phyloP scores from a whole-genome alignment of 176 grass and related monocot species.

The Triticum aestivum region DNA sequence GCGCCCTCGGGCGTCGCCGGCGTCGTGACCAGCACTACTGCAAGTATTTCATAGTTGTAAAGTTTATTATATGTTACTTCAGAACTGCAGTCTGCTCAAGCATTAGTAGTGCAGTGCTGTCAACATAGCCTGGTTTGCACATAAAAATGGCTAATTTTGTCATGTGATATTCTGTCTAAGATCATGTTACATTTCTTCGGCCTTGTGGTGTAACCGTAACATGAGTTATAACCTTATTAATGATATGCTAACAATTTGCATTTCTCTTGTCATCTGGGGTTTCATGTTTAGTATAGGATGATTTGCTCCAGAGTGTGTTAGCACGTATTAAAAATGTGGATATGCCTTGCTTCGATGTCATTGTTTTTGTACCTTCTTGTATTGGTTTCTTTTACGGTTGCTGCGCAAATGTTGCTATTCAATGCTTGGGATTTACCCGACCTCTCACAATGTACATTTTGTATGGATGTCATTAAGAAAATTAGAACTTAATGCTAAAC shows the following conservation, averaged over 20 bases:
- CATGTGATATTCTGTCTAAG: not conserved
- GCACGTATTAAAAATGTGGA: constrained; percentile 87
- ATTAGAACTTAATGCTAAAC: no score
- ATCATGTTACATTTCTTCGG: not conserved
- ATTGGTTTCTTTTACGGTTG: no score
- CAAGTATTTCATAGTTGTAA: not conserved
- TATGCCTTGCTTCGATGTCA: constrained; percentile 49
- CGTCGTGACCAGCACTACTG: no score
- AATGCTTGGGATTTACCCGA: no score
- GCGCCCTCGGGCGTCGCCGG: no score
- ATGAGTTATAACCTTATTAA: not conserved
- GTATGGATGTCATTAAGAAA: no score
- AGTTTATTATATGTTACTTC: not conserved
- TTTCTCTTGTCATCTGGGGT: constrained; percentile 30
- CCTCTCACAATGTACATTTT: no score
- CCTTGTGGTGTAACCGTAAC: not conserved
- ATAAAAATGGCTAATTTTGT: not conserved
- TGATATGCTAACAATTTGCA: not conserved
- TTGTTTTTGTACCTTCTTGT: no score
- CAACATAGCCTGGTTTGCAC: no score
- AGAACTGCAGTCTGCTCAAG: not conserved
- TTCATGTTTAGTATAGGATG: constrained; percentile 46
- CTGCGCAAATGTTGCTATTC: no score
- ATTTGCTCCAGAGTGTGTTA: constrained; percentile 76
- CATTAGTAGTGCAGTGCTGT: not conserved